These are phyloP conservation scores for Amanita pseudoporphyria DNA, from an alignment of 768 basidiomycete species.

Conservation along the genomic window DNA sequence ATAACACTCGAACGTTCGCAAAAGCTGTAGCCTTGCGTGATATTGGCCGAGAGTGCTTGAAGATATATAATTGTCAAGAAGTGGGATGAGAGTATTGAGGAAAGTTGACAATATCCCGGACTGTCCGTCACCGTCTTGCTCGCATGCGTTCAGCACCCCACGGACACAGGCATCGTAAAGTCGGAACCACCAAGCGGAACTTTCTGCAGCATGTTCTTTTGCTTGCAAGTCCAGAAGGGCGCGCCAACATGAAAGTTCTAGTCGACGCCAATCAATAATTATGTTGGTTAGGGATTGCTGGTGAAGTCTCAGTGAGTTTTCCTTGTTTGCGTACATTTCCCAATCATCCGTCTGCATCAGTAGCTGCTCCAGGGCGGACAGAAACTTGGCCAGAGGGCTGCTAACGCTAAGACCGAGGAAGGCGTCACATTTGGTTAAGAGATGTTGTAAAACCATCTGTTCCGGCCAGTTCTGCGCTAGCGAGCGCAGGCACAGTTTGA, in stretches of 20 bases:
- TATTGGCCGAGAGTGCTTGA: constrained; percentile 83
- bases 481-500: constrained; percentile 41
- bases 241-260: constrained; percentile 87
- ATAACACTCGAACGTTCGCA: constrained; percentile 58
- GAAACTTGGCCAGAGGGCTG: constrained; percentile 72
- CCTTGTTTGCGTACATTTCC: constrained; percentile 93
- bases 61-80: constrained; percentile 73
- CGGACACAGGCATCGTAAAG: constrained; percentile 73
- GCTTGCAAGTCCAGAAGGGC: constrained; percentile 66
- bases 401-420: constrained; percentile 52
- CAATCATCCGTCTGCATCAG: constrained; percentile 87
- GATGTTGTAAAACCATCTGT: constrained; percentile 91
- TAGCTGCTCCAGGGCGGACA: constrained; percentile 79
- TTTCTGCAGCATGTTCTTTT: constrained; percentile 37
- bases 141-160: constrained; percentile 42
- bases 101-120: constrained; percentile 35
- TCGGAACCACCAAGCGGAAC: constrained; percentile 79
- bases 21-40: constrained; percentile 49
- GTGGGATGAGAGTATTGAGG: constrained; percentile 56
- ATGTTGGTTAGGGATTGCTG: constrained; percentile 58
- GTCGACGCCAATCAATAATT: constrained; percentile 83
- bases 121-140: constrained; percentile 24
- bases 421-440: constrained; percentile 58
- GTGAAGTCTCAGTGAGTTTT: constrained; percentile 65
- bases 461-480: constrained; percentile 88